Percentiles rank a stretch among this genome's conserved stretches.
These are phyloP conservation scores for Acanthamoeba royreba DNA, from an alignment of 208 protist genomes.

Conservation along the genomic window DNA sequence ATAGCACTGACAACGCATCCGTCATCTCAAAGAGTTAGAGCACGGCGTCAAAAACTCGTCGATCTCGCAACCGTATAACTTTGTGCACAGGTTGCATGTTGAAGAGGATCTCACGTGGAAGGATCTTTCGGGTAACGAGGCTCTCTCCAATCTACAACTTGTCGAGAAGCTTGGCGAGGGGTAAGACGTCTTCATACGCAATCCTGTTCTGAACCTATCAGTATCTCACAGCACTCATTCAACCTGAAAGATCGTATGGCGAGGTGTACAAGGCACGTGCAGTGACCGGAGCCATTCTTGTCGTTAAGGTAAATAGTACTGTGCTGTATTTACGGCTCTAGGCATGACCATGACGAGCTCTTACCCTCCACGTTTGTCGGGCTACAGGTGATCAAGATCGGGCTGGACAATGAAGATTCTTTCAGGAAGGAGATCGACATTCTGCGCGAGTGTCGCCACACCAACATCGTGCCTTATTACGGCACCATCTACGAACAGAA, in stretches of 20 bases:
- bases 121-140: neutral
- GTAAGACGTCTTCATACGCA: neutral
- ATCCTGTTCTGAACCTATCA: neutral
- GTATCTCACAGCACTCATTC: neutral
- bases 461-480: slow-evolving; percentile 35
- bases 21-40: neutral
- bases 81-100: neutral
- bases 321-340: neutral
- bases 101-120: slow-evolving; percentile 27
- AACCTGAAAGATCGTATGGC: neutral
- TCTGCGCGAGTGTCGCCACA: neutral
- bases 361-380: neutral
- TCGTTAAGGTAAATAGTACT: neutral
- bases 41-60: neutral
- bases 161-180: slow-evolving; percentile 30
- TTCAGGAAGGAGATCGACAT: neutral
- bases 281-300: neutral
- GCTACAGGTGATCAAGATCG: neutral
- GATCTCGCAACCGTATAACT: slow-evolving; percentile 29
- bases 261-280: slow-evolving; percentile 23
- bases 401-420: neutral
- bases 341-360: neutral
- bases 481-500: neutral
- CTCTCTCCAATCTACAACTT: neutral
- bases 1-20: neutral